phyloP scores from a whole-genome alignment of 208 protist genomes.

The Wallacemonas sp. region DNA sequence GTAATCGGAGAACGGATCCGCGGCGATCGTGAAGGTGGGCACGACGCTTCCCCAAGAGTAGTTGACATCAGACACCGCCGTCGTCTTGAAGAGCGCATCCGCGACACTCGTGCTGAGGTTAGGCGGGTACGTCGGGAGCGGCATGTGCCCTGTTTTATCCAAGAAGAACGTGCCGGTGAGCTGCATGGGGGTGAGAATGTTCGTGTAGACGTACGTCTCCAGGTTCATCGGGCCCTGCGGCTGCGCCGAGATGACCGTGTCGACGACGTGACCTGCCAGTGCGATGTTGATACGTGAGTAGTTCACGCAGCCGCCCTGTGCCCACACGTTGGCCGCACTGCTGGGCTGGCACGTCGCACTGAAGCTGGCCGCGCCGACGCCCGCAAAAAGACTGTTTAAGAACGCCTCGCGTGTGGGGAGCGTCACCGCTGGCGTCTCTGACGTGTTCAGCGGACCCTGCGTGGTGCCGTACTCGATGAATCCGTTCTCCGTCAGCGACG shows the following conservation, averaged over 20 bases:
- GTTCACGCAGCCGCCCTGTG: constrained; percentile 19
- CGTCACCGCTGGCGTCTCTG: constrained; percentile 6
- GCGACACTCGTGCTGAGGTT: neutral
- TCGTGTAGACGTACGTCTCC: constrained; percentile 37
- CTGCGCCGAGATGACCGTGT: constrained; percentile 25
- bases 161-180: constrained; percentile 51
- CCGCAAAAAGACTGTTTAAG: constrained; percentile 30
- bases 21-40: constrained; percentile 22
- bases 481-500: constrained; percentile 40
- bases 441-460: neutral
- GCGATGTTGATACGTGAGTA: constrained; percentile 59
- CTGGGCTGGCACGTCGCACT: constrained; percentile 3
- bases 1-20: constrained; percentile 53
- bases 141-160: constrained; percentile 16
- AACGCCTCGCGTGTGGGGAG: constrained; percentile 25
- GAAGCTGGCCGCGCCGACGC: constrained; percentile 2
- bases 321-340: constrained; percentile 10
- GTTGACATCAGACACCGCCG: constrained; percentile 29
- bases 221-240: constrained; percentile 17
- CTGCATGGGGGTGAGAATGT: constrained; percentile 34
- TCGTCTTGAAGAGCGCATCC: neutral
- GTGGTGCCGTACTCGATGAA: constrained; percentile 12
- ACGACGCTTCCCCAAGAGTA: constrained; percentile 4
- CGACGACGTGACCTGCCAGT: constrained; percentile 49
- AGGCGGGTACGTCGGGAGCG: constrained; percentile 23